phyloP scores from a whole-genome alignment of 805 yeast genomes.

The Metschnikowia aberdeeniae region DNA sequence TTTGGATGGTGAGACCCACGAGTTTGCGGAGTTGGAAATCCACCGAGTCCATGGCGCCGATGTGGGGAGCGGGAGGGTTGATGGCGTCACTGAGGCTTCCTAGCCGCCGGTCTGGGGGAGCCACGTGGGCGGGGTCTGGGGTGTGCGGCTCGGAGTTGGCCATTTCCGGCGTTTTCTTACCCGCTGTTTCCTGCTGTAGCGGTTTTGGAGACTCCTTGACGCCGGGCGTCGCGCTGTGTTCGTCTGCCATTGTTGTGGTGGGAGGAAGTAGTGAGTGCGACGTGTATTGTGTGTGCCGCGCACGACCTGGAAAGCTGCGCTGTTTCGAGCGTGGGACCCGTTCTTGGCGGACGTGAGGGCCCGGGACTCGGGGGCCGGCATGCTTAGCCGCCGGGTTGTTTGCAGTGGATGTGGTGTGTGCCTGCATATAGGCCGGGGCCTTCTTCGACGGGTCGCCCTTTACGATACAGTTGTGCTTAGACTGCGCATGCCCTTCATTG shows the following conservation, averaged over 20 bases:
- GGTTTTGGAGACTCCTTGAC: not conserved
- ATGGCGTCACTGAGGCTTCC: slow-evolving; percentile 5
- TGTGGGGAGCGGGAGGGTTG: slow-evolving; percentile 3
- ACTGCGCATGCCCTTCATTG: no score
- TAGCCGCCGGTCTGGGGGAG: slow-evolving; percentile 10
- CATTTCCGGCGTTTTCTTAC: not conserved
- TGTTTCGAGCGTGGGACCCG: no score
- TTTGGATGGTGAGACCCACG: slow-evolving; percentile 24
- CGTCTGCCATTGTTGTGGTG: slow-evolving; percentile 4
- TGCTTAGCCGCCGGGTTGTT: no score
- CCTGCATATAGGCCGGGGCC: not conserved
- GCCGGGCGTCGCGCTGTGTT: not conserved
- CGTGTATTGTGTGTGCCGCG: not conserved
- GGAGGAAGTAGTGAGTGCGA: not conserved
- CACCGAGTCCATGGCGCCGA: slow-evolving; percentile 15
- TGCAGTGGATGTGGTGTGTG: not conserved
- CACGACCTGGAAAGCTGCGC: not conserved
- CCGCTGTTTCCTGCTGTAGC: not conserved
- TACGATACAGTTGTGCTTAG: no score
- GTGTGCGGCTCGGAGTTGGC: not conserved
- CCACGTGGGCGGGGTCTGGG: slow-evolving; percentile 3
- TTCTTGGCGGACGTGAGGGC: no score
- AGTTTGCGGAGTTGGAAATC: slow-evolving; percentile 28
- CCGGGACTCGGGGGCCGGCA: no score
- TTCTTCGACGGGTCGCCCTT: no score